These are phyloP conservation scores for Skeletonema menzelii DNA, from an alignment of 108 stramenopile genomes.

Conservation along the genomic window DNA sequence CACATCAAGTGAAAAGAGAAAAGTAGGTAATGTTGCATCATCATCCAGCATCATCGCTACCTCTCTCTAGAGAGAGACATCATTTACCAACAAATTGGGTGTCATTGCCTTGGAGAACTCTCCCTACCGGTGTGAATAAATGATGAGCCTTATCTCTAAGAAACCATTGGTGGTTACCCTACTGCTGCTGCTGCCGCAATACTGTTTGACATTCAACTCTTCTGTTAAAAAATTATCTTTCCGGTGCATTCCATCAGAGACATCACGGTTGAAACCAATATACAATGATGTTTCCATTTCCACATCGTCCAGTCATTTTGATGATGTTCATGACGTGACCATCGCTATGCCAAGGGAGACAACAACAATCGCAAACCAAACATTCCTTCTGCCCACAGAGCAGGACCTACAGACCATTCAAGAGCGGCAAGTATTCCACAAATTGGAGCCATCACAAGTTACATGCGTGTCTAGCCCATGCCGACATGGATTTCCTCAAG, in stretches of 20 bases:
- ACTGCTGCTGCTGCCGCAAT: background rate
- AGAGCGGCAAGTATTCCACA: conserved; percentile 16
- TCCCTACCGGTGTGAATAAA: too few species aligned
- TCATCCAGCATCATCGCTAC: too few species aligned
- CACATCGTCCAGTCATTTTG: background rate
- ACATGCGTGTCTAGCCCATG: conserved; percentile 22
- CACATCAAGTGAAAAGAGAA: too few species aligned
- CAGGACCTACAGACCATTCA: conserved; percentile 18
- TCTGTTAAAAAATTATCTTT: background rate
- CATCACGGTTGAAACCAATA: background rate
- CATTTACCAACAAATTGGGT: too few species aligned
- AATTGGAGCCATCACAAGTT: conserved; percentile 13
- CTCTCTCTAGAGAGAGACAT: too few species aligned
- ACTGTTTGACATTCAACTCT: background rate
- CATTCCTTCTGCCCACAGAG: conserved; percentile 17
- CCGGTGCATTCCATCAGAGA: background rate
- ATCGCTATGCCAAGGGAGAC: background rate
- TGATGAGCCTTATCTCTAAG: too few species aligned
- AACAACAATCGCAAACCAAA: conserved; percentile 27
- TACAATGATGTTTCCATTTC: background rate
- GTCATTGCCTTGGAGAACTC: too few species aligned
- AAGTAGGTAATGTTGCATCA: too few species aligned
- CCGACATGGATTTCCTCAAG: conserved; percentile 33
- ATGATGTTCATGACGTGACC: background rate
- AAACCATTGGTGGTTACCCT: background rate